phyloP scores from a whole-genome alignment of 2,329 filamentous ascomycete genomes.

The Microsporum canis region DNA sequence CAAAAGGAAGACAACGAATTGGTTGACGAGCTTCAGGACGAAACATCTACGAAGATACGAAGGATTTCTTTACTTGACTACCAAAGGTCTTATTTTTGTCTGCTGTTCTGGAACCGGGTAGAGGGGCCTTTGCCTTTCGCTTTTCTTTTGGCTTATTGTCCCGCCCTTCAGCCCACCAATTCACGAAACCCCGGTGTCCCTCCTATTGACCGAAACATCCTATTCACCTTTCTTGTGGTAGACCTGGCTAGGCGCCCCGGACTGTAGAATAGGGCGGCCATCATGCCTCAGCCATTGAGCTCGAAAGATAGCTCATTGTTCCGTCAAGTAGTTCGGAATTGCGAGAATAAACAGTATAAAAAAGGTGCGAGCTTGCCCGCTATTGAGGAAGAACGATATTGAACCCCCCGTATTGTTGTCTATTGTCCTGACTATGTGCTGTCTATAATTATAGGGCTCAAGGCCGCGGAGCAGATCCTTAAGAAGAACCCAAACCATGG shows the following conservation, averaged over 20 bases:
- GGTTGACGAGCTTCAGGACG: neutral
- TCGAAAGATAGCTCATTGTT: conserved; percentile 93
- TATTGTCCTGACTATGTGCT: conserved; percentile 9
- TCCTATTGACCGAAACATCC: neutral
- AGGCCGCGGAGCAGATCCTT: conserved; percentile 91
- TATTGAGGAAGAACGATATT: neutral
- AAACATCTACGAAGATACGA: neutral
- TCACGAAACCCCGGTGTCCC: neutral
- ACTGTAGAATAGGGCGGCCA: conserved; percentile 15
- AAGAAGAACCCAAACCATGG: conserved; percentile 92
- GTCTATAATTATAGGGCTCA: conserved; percentile 54
- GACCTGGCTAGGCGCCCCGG: conserved; percentile 1
- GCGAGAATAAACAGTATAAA: conserved; percentile 98
- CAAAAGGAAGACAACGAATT: neutral
- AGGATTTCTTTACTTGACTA: neutral
- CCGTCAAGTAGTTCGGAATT: conserved; percentile 84
- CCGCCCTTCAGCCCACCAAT: neutral
- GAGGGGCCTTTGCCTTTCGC: neutral
- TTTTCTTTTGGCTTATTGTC: neutral
- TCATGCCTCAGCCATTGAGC: conserved; percentile 38
- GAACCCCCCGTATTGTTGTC: conserved; percentile 15
- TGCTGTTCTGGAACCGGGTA: neutral
- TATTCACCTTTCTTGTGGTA: neutral
- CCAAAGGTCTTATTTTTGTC: neutral
- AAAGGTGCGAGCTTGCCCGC: conserved; percentile 42